Conservation (phyloP, 2,329 filamentous ascomycete species). For the Hypoxylon sp. region DNA sequence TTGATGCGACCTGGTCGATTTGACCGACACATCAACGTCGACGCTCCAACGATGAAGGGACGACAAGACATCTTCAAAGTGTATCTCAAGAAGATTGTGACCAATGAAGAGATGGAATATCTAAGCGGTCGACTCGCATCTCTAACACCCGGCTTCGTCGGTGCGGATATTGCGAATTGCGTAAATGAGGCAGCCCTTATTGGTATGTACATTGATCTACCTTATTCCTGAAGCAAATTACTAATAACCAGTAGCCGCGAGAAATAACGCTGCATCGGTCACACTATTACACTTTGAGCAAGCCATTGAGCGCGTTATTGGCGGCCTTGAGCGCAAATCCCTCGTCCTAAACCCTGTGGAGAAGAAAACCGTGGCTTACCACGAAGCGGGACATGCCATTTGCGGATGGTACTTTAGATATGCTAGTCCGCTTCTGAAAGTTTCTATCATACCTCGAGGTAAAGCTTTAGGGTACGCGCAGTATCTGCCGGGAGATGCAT, state of each 20-base stretch:
- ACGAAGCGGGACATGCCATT: constrained; percentile 97
- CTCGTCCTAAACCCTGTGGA: constrained; percentile 93
- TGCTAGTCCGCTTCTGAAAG: constrained; percentile 97
- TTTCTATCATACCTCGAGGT: constrained; percentile 97
- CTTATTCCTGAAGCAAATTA: constrained; percentile 20
- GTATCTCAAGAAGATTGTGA: constrained; percentile 94
- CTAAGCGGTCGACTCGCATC: constrained; percentile 90
- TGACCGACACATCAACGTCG: constrained; percentile 95
- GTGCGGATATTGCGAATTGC: constrained; percentile 98
- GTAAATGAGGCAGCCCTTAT: constrained; percentile 98
- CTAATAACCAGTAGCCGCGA: constrained; percentile 77
- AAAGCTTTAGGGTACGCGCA: constrained; percentile 96
- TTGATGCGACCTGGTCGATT: constrained; percentile 97
- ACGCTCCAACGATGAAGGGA: constrained; percentile 95
- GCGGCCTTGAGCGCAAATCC: constrained; percentile 97
- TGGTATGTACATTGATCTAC: constrained; percentile 70
- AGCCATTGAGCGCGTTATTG: constrained; percentile 96
- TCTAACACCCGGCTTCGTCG: constrained; percentile 95
- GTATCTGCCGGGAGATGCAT: constrained; percentile 94
- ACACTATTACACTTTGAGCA: constrained; percentile 94
- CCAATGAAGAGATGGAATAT: constrained; percentile 88
- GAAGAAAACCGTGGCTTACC: constrained; percentile 96
- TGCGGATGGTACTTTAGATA: constrained; percentile 98
- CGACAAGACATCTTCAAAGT: constrained; percentile 96
- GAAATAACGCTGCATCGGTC: constrained; percentile 83